Base-by-base conservation (phyloP, 1,284 basidiomycete genomes). In the Neotropicomus parvogracilis region DNA sequence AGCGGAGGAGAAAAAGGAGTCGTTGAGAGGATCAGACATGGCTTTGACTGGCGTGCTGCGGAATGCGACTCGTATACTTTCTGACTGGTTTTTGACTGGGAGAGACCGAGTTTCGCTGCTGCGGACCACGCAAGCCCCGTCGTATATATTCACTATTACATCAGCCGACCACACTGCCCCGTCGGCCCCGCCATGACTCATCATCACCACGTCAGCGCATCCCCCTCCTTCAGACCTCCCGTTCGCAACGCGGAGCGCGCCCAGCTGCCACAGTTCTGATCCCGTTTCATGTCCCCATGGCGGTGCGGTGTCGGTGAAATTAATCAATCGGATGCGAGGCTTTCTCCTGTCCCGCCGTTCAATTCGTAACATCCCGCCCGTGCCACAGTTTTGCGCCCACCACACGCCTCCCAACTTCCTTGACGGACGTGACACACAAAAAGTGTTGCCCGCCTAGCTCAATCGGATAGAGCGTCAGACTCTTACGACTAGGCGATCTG, bases 381-480 rank as follows among this genome's bases (percentile, higher is more conserved):
- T 46, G 39, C 60, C 60, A 62, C 64, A 61, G 55, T 57, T 54
- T 57, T 64, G 55, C 60, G 60, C 59, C 59, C 57, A 16, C 1
- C 8, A 24, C 9, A 5, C 9, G n/a, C n/a, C n/a, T n/a, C n/a
- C n/a, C n/a, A n/a, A n/a, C n/a, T n/a, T n/a, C n/a, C n/a, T n/a
- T n/a, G n/a, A n/a, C n/a, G n/a, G n/a, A n/a, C n/a, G n/a, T n/a
- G n/a, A n/a, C n/a, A n/a, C n/a, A n/a, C n/a, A n/a, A n/a, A n/a
- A n/a, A n/a, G 17, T 9, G 14, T 31, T 21, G 81, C 81, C 82
- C 78, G 82, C 81, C 81, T 85, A 85, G 83, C 83, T 86, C 83
- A 85, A 85, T 87, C 80, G 83, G 82, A 81, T 83, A 87, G 84
- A 86, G 84, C 83, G 80, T 85, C 84, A 84, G 83, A 84, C 84